Base-by-base conservation (phyloP, 2,329 filamentous ascomycete species). In the Exophiala xenobiotica region DNA sequence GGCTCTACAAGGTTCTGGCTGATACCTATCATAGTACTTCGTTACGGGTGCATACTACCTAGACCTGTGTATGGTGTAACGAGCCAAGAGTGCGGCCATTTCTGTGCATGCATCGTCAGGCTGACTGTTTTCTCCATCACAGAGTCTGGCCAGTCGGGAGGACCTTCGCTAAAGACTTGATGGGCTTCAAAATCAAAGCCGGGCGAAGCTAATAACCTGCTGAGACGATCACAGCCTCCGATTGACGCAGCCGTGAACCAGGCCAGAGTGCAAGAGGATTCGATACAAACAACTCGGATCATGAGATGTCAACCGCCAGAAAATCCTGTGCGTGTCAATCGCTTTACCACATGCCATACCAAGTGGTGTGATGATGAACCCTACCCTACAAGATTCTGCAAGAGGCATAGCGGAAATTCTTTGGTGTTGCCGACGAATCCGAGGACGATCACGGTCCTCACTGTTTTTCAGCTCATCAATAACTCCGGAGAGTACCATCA, bases 1-100 rank as follows among this genome's bases (percentile, higher is more conserved):
- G 44, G 44, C 49, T 31, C 16, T 41, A 47, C n/a, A 39, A 16
- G 44, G 44, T 42, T 47, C 38, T 39, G 41, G 35, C 44, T 23
- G 12, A 6, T 16, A 6, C 31, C 6, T 12, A 31, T 31, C 4
- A 9, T 31, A 31, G n/a, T n/a, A n/a, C n/a, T n/a, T n/a, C n/a
- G n/a, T n/a, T n/a, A n/a, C n/a, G n/a, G n/a, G n/a, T n/a, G n/a
- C n/a, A n/a, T n/a, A n/a, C n/a, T n/a, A n/a, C n/a, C n/a, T n/a
- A n/a, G n/a, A n/a, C n/a, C n/a, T n/a, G n/a, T n/a, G n/a, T n/a
- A n/a, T n/a, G n/a, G n/a, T n/a, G n/a, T n/a, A n/a, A n/a, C n/a
- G n/a, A n/a, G n/a, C n/a, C n/a, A n/a, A n/a, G n/a, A n/a, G n/a
- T n/a, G n/a, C n/a, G n/a, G n/a, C n/a, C n/a, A n/a, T n/a, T n/a